These are phyloP conservation scores for Mycocalia duriaeana DNA, from an alignment of 1,284 basidiomycete species.

Conservation along the genomic window DNA sequence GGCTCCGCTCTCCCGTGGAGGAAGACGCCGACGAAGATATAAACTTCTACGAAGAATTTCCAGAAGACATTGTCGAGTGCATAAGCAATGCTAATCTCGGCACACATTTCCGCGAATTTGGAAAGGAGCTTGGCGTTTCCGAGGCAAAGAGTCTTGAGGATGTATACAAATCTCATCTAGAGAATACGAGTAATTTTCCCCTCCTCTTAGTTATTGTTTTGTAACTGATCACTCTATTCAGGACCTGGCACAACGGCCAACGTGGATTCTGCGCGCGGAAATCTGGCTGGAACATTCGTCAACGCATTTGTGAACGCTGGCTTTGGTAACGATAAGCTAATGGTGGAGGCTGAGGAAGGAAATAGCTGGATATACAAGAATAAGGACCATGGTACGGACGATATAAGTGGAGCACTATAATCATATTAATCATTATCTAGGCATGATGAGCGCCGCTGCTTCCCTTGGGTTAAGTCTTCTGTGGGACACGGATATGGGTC, in stretches of 20 bases:
- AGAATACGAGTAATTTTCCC: conserved; percentile 69
- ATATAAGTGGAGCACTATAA: conserved; percentile 1
- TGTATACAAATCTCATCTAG: conserved; percentile 96
- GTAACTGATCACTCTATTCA: conserved; percentile 19
- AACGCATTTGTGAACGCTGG: conserved; percentile 99
- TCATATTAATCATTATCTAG: conserved; percentile 30
- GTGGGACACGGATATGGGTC: conserved; percentile 95
- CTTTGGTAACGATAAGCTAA: conserved; percentile 97
- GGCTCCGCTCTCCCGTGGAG: conserved; percentile 61
- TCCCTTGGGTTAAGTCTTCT: conserved; percentile 90
- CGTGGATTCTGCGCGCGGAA: conserved; percentile 91
- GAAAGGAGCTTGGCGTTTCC: conserved; percentile 88
- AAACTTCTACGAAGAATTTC: conserved; percentile 58
- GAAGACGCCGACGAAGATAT: conserved; percentile 53
- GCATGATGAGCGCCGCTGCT: conserved; percentile 96
- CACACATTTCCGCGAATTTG: conserved; percentile 84
- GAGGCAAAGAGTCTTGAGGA: conserved; percentile 94
- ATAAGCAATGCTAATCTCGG: conserved; percentile 85
- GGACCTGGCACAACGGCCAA: conserved; percentile 61
- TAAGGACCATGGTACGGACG: conserved; percentile 83
- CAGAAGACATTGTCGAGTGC: conserved; percentile 81
- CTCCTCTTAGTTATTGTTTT: not conserved
- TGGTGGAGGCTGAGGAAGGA: conserved; percentile 94
- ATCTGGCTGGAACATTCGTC: conserved; percentile 95
- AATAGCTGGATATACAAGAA: conserved; percentile 99